These are phyloP conservation scores for Fusarium fujikuroi DNA, from an alignment of 2,329 filamentous ascomycete species.

Conservation along the genomic window DNA sequence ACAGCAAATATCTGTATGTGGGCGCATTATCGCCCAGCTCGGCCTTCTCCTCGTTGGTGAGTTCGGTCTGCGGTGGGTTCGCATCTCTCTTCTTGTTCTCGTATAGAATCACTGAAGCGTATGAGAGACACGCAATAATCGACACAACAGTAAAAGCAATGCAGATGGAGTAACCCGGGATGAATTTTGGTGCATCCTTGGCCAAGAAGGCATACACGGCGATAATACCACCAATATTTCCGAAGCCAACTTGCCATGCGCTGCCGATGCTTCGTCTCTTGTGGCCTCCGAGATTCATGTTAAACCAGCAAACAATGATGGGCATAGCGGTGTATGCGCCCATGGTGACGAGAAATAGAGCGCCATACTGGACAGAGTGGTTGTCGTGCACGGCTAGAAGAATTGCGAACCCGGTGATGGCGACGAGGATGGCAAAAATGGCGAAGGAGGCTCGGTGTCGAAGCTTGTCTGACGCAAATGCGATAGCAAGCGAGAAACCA, in stretches of 20 bases:
- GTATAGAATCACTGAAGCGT: slow-evolving; percentile 66
- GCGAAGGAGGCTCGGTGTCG: slow-evolving; percentile 81
- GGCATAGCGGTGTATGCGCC: slow-evolving; percentile 91
- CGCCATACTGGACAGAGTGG: slow-evolving; percentile 75
- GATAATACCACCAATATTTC: slow-evolving; percentile 83
- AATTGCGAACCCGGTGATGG: slow-evolving; percentile 80
- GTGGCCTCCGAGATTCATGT: slow-evolving; percentile 81
- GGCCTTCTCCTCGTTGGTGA: slow-evolving; percentile 71
- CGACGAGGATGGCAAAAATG: slow-evolving; percentile 73
- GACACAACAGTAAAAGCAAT: slow-evolving; percentile 78
- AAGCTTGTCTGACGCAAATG: slow-evolving; percentile 75
- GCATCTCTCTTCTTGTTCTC: slow-evolving; percentile 71
- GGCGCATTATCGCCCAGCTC: slow-evolving; percentile 69
- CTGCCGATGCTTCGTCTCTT: slow-evolving; percentile 75
- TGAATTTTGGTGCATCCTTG: slow-evolving; percentile 75
- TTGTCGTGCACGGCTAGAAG: slow-evolving; percentile 78
- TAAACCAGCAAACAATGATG: slow-evolving; percentile 84
- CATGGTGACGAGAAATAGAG: slow-evolving; percentile 83
- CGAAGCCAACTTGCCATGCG: slow-evolving; percentile 82
- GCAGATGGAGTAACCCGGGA: slow-evolving; percentile 80
- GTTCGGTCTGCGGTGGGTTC: slow-evolving; percentile 51
- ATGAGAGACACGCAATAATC: slow-evolving; percentile 68
- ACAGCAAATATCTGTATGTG: slow-evolving; percentile 69
- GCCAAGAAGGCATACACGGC: slow-evolving; percentile 75
- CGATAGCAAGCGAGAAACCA: slow-evolving; percentile 79